phyloP scores from a whole-genome alignment of 75 land plant species.

The Adiantum capillusveneris region DNA sequence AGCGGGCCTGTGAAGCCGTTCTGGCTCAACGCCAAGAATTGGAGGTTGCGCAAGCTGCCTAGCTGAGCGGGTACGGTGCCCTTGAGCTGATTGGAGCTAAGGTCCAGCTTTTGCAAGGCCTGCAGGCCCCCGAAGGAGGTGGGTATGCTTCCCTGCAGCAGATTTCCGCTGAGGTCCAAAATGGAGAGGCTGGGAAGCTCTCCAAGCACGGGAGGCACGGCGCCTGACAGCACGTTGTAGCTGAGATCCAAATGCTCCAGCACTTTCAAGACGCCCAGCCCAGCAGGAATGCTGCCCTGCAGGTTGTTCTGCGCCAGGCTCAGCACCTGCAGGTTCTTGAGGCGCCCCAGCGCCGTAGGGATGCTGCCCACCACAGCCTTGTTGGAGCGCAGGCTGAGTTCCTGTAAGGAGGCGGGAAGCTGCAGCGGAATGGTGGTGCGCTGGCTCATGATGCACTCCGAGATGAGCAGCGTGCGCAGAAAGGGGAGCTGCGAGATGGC shows the following conservation, averaged over 20 bases:
- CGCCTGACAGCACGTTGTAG: constrained; percentile 40
- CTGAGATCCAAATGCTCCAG: constrained; percentile 54
- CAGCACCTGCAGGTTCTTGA: constrained; percentile 20
- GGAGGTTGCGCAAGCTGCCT: constrained; percentile 13
- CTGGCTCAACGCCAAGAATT: constrained; percentile 8
- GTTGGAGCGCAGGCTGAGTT: constrained; percentile 36
- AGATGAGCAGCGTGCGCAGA: constrained; percentile 39
- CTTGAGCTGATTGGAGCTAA: constrained; percentile 18
- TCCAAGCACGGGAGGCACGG: constrained; percentile 18
- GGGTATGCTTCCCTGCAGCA: constrained; percentile 17
- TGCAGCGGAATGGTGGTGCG: constrained; percentile 20
- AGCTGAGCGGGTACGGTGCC: constrained; percentile 24
- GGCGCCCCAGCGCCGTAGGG: constrained; percentile 19
- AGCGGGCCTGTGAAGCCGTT: constrained; percentile 17
- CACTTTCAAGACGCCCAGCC: constrained; percentile 27
- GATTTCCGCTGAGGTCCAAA: constrained; percentile 24
- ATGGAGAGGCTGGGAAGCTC: constrained; percentile 13
- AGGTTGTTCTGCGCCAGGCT: constrained; percentile 47
- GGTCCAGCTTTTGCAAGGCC: constrained; percentile 15
- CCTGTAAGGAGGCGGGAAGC: constrained; percentile 35
- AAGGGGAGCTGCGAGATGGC: constrained; percentile 41
- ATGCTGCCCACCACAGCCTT: constrained; percentile 37
- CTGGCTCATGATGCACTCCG: constrained; percentile 34
- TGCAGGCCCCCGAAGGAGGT: constrained; percentile 4
- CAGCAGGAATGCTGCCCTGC: constrained; percentile 32